Evolutionary conservation across 306 rosid species (phyloP).

Genomic region (Prunus mira): DNA sequence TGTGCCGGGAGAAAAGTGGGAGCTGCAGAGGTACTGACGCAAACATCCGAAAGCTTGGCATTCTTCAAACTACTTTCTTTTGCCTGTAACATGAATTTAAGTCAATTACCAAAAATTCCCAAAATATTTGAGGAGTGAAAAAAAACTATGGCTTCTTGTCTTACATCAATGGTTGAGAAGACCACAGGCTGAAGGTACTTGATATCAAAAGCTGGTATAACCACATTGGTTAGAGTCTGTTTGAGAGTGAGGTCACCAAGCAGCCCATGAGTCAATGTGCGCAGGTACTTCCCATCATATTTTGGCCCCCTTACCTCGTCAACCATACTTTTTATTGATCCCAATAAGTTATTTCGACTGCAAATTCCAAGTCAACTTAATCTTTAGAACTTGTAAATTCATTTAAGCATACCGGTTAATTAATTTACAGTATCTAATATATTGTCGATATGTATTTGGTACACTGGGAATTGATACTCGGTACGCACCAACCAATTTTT

Average conservation of each 20-base stretch:
- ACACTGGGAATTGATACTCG: too few species aligned
- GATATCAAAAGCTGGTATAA: constrained; percentile 43
- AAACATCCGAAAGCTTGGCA: constrained; percentile 36
- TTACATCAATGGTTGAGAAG: constrained; percentile 39
- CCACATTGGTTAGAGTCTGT: constrained; percentile 31
- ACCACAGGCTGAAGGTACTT: constrained; percentile 40
- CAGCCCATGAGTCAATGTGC: constrained; percentile 5
- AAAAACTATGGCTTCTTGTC: not conserved
- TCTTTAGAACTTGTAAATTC: too few species aligned
- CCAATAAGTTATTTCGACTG: not conserved
- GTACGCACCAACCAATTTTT: too few species aligned
- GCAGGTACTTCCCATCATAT: constrained; percentile 40
- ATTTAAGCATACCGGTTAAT: too few species aligned
- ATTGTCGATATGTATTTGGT: too few species aligned
- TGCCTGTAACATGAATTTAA: constrained; percentile 21
- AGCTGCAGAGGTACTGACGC: constrained; percentile 46
- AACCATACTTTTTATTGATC: constrained; percentile 1
- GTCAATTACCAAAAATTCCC: not conserved
- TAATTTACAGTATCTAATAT: too few species aligned
- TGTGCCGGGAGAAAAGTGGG: constrained; percentile 41
- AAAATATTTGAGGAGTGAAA: not conserved
- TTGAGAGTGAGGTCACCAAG: constrained; percentile 39
- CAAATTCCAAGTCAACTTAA: not conserved
- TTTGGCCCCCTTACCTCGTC: constrained; percentile 30
- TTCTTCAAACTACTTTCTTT: constrained; percentile 25